Evolutionary conservation across 1,284 basidiomycete species (phyloP).

Genomic region (Pascua sp.): DNA sequence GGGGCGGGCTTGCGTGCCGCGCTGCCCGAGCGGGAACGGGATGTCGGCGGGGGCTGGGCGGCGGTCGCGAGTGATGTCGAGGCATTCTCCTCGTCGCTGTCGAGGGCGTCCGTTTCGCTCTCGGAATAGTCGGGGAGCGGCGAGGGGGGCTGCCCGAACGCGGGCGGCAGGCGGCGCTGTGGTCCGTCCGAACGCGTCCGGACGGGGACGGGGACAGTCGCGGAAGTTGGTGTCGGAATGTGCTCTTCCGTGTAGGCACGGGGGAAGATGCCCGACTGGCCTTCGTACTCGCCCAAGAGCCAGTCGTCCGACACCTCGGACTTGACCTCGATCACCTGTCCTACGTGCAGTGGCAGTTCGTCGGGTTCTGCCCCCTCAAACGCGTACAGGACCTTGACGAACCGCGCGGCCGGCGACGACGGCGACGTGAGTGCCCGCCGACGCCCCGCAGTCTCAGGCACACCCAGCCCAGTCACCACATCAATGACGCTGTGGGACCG

Average conservation of each 20-base stretch:
- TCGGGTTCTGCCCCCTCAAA: conserved; percentile 64
- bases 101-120: conserved; percentile 26
- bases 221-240: conserved; percentile 10
- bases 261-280: conserved; percentile 71
- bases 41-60: conserved; percentile 12
- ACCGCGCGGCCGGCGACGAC: conserved; percentile 20
- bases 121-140: conserved; percentile 20
- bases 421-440: conserved; percentile 38
- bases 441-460: conserved; percentile 13
- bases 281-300: conserved; percentile 72
- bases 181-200: not conserved
- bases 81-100: conserved; percentile 10
- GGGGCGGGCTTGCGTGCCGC: conserved; percentile 52
- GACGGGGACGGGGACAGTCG: not conserved
- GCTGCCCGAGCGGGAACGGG: conserved; percentile 50
- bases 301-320: conserved; percentile 75
- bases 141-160: not conserved
- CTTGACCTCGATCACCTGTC: conserved; percentile 68
- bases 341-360: conserved; percentile 67
- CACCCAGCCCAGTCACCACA: conserved; percentile 4
- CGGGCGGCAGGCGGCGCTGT: conserved; percentile 14
- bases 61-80: conserved; percentile 8
- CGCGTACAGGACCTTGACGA: conserved; percentile 66
- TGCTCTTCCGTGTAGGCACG: conserved; percentile 63
- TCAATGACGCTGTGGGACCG: conserved; percentile 13